phyloP scores from a whole-genome alignment of 1,284 basidiomycete genomes.

The Trichosporon sp. region DNA sequence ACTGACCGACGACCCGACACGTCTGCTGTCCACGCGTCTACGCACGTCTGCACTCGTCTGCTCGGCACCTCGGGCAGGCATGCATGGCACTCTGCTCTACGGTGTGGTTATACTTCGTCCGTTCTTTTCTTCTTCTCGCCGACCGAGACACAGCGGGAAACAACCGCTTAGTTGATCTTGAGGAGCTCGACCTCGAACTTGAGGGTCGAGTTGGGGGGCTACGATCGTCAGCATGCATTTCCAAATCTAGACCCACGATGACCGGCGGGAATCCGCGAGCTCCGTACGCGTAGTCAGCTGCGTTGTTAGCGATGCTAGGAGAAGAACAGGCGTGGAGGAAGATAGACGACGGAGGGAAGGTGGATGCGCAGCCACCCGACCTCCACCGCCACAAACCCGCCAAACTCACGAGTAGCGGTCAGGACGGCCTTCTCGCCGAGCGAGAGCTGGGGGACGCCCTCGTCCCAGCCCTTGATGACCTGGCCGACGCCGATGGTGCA shows the following conservation, averaged over 20 bases:
- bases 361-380: neutral
- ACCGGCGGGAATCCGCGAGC: conserved; percentile 63
- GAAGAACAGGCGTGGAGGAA: conserved; percentile 14
- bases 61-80: neutral
- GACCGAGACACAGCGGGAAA: neutral
- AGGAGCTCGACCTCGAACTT: conserved; percentile 57
- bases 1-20: neutral
- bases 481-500: conserved; percentile 69
- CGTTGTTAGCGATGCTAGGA: neutral
- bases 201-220: conserved; percentile 54
- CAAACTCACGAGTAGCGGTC: conserved; percentile 47
- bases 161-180: conserved; percentile 48
- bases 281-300: conserved; percentile 39
- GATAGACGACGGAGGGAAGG: conserved; percentile 3
- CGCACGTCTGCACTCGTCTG: neutral
- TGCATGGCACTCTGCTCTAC: neutral
- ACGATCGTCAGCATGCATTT: neutral
- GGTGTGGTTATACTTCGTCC: neutral
- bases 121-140: neutral
- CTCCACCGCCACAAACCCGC: conserved; percentile 4
- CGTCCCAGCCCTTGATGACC: conserved; percentile 88
- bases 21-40: too few species aligned
- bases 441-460: conserved; percentile 73
- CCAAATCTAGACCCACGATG: conserved; percentile 50
- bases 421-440: conserved; percentile 70